Percentiles rank a stretch among this genome's conserved stretches.
These are phyloP conservation scores for Oenanthe javanica DNA, from an alignment of 140 eudicot genomes.

Conservation along the genomic window DNA sequence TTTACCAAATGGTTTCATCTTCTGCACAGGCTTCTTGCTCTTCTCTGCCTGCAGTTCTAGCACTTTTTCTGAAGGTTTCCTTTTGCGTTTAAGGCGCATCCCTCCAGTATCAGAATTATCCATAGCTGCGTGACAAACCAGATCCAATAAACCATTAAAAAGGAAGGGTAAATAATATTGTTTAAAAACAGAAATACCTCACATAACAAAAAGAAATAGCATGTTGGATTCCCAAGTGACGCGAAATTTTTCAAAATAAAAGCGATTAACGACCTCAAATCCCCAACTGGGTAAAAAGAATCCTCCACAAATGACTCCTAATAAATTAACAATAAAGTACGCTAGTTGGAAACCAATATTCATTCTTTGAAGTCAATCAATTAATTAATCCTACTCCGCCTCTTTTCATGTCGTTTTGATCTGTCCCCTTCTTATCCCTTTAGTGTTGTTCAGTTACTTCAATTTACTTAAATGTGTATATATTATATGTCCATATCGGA, in stretches of 20 bases:
- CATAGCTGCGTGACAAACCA: constrained; percentile 28
- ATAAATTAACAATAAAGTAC: neutral
- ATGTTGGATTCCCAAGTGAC: neutral
- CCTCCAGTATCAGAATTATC: constrained; percentile 59
- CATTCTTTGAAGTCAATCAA: neutral
- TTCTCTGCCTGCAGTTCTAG: constrained; percentile 56
- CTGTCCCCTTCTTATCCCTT: neutral
- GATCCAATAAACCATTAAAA: neutral
- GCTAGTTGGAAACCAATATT: neutral
- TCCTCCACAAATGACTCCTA: neutral
- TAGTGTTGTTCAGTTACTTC: neutral
- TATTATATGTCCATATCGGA: neutral
- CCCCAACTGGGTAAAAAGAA: neutral
- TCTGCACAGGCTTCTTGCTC: constrained; percentile 37
- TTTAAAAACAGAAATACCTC: neutral
- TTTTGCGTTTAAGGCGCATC: constrained; percentile 49
- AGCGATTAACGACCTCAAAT: neutral
- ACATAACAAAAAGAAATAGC: neutral
- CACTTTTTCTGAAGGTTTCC: constrained; percentile 85
- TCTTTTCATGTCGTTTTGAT: neutral
- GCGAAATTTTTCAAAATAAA: neutral
- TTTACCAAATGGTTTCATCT: constrained; percentile 38
- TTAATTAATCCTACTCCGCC: neutral
- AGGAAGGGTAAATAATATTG: neutral
- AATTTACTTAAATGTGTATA: neutral